Evolutionary conservation across 2,329 filamentous ascomycete species (phyloP), one percentile per base, ranked within the genome.

Genomic region (Diaporthe sp.): DNA sequence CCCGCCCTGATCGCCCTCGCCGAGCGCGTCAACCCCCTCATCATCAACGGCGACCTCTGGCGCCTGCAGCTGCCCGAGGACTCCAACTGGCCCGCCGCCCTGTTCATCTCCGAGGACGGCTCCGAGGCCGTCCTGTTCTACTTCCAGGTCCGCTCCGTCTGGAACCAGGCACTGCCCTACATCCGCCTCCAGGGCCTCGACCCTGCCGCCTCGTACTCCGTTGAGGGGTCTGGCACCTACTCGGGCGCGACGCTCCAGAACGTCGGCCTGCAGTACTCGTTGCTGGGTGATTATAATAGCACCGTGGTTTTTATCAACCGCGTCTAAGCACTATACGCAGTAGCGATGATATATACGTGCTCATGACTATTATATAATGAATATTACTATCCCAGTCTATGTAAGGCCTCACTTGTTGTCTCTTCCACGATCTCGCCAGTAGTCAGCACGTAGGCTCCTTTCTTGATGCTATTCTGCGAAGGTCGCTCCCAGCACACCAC

Each of bases 221-320:
- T 91, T 25, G 84, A 88, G 57, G 89, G 88, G 0, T 87, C 89
- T 42, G 84, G 82, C 37, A 88, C 86, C 9, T 89, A 88, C 76
- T 89, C 88, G 0, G 92, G 91, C 0, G 86, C 87, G 13, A 92
- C 90, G 10, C 84, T 93, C 79, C 92, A 93, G 89, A 92, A 91
- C 77, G 85, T 86, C 1, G 92, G 91, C 0, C 79, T 93, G 51
- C 89, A 92, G 81, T 85, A 88, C 80, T 78, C 81, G 6, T 89
- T 91, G 77, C 78, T 83, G 0, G 84, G 82, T 0, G 90, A 92
- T 77, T 92, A 90, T 77, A 86, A 89, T 77, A 93, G 91, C 77
- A 86, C 85, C 77, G 82, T 93, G 42, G 84, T 92, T 8, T 86
- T 90, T 71, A 78, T 93, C 74, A 85, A 90, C 77, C 91, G 82